These are phyloP conservation scores for Fusarium sp. DNA, from an alignment of 2,329 filamentous ascomycete genomes.

Conservation along the genomic window DNA sequence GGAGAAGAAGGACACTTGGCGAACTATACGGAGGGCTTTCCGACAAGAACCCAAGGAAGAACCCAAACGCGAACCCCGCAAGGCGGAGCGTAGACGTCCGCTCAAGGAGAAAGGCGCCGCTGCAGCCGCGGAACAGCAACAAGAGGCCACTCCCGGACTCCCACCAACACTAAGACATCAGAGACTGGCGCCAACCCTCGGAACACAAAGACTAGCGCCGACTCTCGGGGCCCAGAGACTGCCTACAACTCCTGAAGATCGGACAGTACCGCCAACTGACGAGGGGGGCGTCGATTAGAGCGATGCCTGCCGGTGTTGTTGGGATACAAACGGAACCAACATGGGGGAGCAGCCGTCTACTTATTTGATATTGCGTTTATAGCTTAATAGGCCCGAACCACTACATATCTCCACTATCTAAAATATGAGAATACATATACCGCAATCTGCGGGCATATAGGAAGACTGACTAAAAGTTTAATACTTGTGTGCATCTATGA, in stretches of 20 bases:
- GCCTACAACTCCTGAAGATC: conserved; percentile 3
- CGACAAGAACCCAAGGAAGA: not conserved
- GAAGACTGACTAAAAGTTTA: too few relatives aligned
- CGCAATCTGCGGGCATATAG: not conserved
- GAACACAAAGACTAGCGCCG: conserved; percentile 7
- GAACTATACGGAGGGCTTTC: not conserved
- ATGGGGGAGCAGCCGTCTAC: not conserved
- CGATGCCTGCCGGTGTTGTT: not conserved
- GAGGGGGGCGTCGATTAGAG: conserved; percentile 14
- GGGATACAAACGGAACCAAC: not conserved
- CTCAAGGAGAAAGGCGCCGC: conserved; percentile 2
- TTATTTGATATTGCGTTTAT: not conserved
- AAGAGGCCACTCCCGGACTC: not conserved
- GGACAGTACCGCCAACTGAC: conserved; percentile 3
- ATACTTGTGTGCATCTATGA: too few relatives aligned
- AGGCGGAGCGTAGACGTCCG: not conserved
- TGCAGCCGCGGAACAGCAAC: not conserved
- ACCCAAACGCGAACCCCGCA: conserved; percentile 1
- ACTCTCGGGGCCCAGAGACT: conserved; percentile 9
- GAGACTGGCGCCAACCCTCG: conserved; percentile 11
- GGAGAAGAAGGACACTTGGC: not conserved
- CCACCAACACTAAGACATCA: conserved; percentile 9
- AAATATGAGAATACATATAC: not conserved
- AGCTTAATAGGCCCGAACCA: not conserved
- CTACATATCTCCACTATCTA: not conserved